Conservation (phyloP, 2,329 filamentous ascomycete genomes). For the Thermothelomyces thermophilus region DNA sequence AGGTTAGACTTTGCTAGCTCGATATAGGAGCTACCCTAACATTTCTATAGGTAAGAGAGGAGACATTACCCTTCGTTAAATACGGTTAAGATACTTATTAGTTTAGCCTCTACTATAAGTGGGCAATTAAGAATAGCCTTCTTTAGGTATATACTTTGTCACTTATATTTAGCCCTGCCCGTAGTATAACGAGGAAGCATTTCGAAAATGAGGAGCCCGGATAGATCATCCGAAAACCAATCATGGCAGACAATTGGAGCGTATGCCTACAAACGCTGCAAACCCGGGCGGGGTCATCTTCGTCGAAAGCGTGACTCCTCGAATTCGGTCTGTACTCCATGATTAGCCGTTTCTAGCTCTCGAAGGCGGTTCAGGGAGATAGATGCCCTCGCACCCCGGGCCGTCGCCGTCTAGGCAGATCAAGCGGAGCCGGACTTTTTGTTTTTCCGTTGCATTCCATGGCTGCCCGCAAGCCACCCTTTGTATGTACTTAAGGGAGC, state of each 20-base stretch:
- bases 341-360: no score
- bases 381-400: background rate
- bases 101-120: conserved; percentile 13
- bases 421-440: background rate
- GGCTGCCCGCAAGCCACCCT: background rate
- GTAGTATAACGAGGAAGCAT: conserved; percentile 9
- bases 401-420: background rate
- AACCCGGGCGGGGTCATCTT: no score
- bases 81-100: conserved; percentile 15
- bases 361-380: background rate
- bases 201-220: conserved; percentile 14
- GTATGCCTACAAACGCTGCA: conserved; percentile 17
- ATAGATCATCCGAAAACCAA: conserved; percentile 12
- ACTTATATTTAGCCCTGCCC: conserved; percentile 17
- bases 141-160: conserved; percentile 21
- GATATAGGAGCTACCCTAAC: background rate
- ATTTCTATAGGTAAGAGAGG: background rate
- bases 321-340: no score
- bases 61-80: background rate
- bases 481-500: background rate
- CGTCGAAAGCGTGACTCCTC: no score
- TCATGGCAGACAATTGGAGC: conserved; percentile 13
- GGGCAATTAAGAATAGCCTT: conserved; percentile 15
- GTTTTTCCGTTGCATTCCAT: background rate
- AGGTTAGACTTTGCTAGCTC: background rate